A percentile compares a stretch with the other conserved stretches of the same genome.
Conservation (phyloP, 768 basidiomycete species). For the Calocybe gangraenosa region DNA sequence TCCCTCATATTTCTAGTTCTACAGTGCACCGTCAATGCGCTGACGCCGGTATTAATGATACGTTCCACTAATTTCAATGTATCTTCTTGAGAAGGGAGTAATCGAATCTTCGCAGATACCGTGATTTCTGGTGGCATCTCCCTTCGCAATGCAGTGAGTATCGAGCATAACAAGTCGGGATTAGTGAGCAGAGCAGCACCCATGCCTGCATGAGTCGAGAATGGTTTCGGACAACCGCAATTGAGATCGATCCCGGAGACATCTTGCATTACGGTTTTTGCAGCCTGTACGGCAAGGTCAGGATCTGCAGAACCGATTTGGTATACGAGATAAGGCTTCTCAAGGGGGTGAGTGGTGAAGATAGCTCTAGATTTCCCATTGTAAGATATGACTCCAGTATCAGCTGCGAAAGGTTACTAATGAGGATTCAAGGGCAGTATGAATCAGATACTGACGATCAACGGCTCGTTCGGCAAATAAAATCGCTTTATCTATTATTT, state of each 20-base stretch:
- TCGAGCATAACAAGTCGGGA: constrained; percentile 86
- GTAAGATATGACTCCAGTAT: constrained; percentile 85
- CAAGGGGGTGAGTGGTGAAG: constrained; percentile 90
- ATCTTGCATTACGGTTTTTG: constrained; percentile 80
- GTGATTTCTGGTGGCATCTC: constrained; percentile 75
- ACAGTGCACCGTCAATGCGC: constrained; percentile 90
- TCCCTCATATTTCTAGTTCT: constrained; percentile 90
- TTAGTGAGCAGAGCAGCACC: constrained; percentile 92
- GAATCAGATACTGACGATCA: constrained; percentile 64
- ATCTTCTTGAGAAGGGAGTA: constrained; percentile 82
- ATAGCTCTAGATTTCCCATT: constrained; percentile 81
- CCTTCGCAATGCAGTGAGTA: constrained; percentile 72
- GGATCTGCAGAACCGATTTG: constrained; percentile 93
- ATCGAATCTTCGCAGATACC: constrained; percentile 91
- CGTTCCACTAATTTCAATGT: constrained; percentile 87
- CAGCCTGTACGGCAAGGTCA: constrained; percentile 88
- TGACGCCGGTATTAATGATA: constrained; percentile 85
- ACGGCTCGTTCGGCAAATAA: constrained; percentile 79
- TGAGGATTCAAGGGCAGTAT: neutral
- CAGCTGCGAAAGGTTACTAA: constrained; percentile 40
- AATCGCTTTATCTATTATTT: constrained; percentile 95
- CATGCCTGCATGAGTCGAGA: constrained; percentile 93
- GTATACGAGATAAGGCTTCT: constrained; percentile 92
- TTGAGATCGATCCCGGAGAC: constrained; percentile 95
- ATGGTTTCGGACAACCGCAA: constrained; percentile 96